Evolutionary conservation across 1,139 yeast species (phyloP).

Genomic region (Yamadazyma jaroonii): DNA sequence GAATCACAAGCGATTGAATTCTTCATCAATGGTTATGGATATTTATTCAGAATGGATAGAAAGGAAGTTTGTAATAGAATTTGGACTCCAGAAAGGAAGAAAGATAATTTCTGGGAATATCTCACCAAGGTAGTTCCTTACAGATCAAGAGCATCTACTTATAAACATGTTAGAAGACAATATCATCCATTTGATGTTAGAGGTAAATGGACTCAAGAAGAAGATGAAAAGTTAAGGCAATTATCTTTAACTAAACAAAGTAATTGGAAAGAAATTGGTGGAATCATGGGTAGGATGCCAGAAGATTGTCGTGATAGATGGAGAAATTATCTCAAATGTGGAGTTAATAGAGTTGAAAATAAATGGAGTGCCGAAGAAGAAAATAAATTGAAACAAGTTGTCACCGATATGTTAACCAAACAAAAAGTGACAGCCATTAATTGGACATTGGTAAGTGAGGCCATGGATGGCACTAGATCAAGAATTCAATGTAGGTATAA

Average conservation of each 20-base stretch:
- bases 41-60: constrained; percentile 56
- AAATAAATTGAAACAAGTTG: constrained; percentile 52
- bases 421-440: constrained; percentile 46
- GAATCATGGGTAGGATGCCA: constrained; percentile 84
- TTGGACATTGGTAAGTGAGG: constrained; percentile 89
- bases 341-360: constrained; percentile 65
- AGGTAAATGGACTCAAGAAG: constrained; percentile 85
- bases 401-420: constrained; percentile 37
- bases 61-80: constrained; percentile 76
- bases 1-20: constrained; percentile 72
- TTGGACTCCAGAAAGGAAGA: constrained; percentile 82
- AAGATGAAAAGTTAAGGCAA: constrained; percentile 63
- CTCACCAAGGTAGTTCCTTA: constrained; percentile 75
- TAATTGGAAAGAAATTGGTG: constrained; percentile 84
- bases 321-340: constrained; percentile 94
- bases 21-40: constrained; percentile 68
- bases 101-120: constrained; percentile 87
- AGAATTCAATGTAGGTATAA: constrained; percentile 93
- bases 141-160: constrained; percentile 82
- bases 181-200: constrained; percentile 84
- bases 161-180: constrained; percentile 86
- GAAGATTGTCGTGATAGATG: constrained; percentile 96
- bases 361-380: constrained; percentile 84
- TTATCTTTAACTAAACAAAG: constrained; percentile 69
- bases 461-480: constrained; percentile 84